phyloP scores from a whole-genome alignment of 2,329 filamentous ascomycete species.

The Scolecobasidium constrictum region DNA sequence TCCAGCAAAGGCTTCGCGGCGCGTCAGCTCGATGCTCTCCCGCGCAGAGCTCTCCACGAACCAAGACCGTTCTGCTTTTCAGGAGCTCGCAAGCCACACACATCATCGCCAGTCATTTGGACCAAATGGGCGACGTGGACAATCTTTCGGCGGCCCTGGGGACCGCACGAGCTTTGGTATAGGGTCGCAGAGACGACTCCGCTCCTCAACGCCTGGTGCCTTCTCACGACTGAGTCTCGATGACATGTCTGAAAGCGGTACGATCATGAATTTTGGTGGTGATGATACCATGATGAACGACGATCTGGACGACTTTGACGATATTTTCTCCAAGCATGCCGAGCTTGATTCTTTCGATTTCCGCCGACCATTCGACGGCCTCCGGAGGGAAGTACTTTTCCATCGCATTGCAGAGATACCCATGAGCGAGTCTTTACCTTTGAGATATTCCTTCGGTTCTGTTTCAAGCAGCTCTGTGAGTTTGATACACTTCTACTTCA shows the following conservation, averaged over 20 bases:
- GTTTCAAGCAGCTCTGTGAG: slow-evolving; percentile 1
- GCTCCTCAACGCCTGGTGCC: slow-evolving; percentile 45
- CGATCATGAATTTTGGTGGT: slow-evolving; percentile 22
- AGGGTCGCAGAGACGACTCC: slow-evolving; percentile 30
- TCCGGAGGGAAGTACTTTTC: slow-evolving; percentile 28
- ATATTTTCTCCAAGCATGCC: slow-evolving; percentile 20
- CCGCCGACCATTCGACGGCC: slow-evolving; percentile 23
- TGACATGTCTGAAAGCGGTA: slow-evolving; percentile 25
- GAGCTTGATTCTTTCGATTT: slow-evolving; percentile 19
- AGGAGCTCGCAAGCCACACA: slow-evolving; percentile 49
- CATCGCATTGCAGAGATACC: slow-evolving; percentile 23
- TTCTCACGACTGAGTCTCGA: slow-evolving; percentile 27
- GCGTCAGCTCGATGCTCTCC: slow-evolving; percentile 85
- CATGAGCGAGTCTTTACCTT: slow-evolving; percentile 5
- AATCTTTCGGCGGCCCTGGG: slow-evolving; percentile 62
- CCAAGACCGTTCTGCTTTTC: slow-evolving; percentile 70
- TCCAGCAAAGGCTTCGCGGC: slow-evolving; percentile 52
- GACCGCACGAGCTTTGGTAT: slow-evolving; percentile 50
- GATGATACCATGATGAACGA: slow-evolving; percentile 23
- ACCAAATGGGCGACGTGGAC: slow-evolving; percentile 47
- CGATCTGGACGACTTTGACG: slow-evolving; percentile 27
- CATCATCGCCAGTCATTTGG: slow-evolving; percentile 16
- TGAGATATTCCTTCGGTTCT: slow-evolving; percentile 8
- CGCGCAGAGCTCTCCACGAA: slow-evolving; percentile 78
- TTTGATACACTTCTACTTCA: neutral